Evolutionary conservation across 2,329 filamentous ascomycete species (phyloP).

Genomic region (Ascosphaera pollenicola): DNA sequence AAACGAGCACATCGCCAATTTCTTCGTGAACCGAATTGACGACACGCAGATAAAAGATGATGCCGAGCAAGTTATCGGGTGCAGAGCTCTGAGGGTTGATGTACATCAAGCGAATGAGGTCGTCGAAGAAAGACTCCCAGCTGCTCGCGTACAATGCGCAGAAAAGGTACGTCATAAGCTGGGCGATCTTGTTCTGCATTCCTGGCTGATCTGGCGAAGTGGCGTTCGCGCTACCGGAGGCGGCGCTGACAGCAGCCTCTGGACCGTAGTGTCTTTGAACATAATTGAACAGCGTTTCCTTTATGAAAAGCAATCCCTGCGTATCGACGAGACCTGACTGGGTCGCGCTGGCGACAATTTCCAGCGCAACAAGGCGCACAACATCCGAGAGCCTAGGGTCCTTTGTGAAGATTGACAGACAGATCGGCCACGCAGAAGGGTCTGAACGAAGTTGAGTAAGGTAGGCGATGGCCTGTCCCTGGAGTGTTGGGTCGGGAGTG

Average conservation of each 20-base stretch:
- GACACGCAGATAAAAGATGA: constrained; percentile 72
- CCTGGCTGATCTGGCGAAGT: constrained; percentile 30
- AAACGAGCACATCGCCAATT: constrained; percentile 79
- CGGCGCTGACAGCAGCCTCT: constrained; percentile 8
- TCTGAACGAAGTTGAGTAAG: constrained; percentile 56
- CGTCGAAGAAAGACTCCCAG: constrained; percentile 81
- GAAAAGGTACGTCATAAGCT: constrained; percentile 88
- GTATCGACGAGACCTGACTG: constrained; percentile 56
- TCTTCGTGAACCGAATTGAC: constrained; percentile 86
- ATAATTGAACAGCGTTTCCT: constrained; percentile 63
- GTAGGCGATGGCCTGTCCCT: constrained; percentile 46
- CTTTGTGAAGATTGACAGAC: constrained; percentile 65
- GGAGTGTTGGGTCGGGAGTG: constrained; percentile 48
- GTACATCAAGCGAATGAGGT: constrained; percentile 58
- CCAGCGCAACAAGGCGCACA: constrained; percentile 70
- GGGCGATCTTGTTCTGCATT: constrained; percentile 92
- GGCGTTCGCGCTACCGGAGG: too few relatives aligned
- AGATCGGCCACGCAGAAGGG: constrained; percentile 74
- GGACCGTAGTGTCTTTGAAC: constrained; percentile 52
- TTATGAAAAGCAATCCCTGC: constrained; percentile 51
- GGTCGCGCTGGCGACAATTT: constrained; percentile 81
- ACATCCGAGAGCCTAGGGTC: constrained; percentile 57
- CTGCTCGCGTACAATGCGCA: constrained; percentile 63
- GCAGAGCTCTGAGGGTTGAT: constrained; percentile 31
- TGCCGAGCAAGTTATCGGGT: constrained; percentile 50